Conservation (phyloP, 805 yeast species). For the Monosporozyma aquatica region DNA sequence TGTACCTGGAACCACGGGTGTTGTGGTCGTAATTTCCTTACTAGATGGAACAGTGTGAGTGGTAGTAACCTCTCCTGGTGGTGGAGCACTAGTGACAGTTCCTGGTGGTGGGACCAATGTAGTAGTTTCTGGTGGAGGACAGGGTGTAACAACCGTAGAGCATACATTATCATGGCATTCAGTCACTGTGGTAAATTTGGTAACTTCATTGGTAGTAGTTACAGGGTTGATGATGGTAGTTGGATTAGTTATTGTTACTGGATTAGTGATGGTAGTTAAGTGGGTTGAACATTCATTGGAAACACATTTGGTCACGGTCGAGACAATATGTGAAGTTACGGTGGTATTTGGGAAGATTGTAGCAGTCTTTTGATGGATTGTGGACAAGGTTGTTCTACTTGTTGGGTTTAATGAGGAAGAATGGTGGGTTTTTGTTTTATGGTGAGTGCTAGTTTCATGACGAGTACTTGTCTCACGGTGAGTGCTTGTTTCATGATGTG, state of each 20-base stretch:
- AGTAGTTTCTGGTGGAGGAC: constrained; percentile 1
- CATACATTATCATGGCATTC: constrained; percentile 1
- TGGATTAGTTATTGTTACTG: constrained; percentile 1
- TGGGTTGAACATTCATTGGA: not conserved
- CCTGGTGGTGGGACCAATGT: constrained; percentile 3
- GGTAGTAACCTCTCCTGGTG: not conserved
- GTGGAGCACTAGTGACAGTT: not conserved
- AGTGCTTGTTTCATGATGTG: too few relatives aligned
- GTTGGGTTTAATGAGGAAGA: not conserved
- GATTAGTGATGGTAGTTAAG: not conserved
- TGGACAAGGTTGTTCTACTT: not conserved
- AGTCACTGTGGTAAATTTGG: not conserved
- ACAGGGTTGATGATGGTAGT: too few relatives aligned
- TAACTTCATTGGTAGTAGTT: not conserved
- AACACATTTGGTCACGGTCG: not conserved
- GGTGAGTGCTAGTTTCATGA: not conserved
- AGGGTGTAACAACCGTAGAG: not conserved
- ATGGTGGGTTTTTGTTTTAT: not conserved
- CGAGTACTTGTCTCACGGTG: too few relatives aligned
- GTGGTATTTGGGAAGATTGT: not conserved
- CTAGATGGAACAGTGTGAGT: not conserved
- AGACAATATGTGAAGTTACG: not conserved
- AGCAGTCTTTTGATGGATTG: not conserved
- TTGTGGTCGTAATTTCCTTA: not conserved
- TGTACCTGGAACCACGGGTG: not conserved